Percentiles rank a stretch among this genome's conserved stretches.
Conservation (phyloP, 2,329 filamentous ascomycete species). For the Aspergillus sojae region DNA sequence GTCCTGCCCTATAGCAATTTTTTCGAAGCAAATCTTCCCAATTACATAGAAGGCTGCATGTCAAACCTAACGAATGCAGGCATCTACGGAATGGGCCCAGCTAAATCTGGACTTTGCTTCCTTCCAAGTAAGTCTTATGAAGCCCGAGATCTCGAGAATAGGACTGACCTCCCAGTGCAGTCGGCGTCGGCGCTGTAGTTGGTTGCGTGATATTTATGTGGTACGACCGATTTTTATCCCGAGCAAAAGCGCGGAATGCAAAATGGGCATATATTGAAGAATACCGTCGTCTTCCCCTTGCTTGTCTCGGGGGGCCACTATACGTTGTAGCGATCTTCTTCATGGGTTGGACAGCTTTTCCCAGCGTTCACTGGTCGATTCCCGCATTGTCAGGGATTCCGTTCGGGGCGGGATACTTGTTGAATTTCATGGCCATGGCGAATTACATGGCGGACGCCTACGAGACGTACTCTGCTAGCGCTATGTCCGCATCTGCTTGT, state of each 20-base stretch:
- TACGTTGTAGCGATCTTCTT: background rate
- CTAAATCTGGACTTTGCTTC: background rate
- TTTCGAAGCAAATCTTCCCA: background rate
- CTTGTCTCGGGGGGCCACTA: slow-evolving; percentile 57
- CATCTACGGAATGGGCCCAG: slow-evolving; percentile 5
- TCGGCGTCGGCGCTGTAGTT: background rate
- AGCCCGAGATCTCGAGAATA: too few species aligned
- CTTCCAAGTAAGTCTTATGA: background rate
- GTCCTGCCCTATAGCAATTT: background rate
- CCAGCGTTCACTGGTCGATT: background rate
- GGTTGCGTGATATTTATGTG: background rate
- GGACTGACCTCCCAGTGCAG: background rate
- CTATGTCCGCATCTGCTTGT: slow-evolving; percentile 57
- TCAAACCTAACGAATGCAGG: background rate
- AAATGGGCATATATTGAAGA: slow-evolving; percentile 1
- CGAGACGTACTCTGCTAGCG: slow-evolving; percentile 64
- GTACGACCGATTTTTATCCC: background rate
- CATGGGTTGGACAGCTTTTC: slow-evolving; percentile 1
- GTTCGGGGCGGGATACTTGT: background rate
- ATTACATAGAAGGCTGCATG: background rate
- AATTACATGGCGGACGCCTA: slow-evolving; percentile 49
- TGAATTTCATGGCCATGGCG: slow-evolving; percentile 1
- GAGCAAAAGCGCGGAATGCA: background rate
- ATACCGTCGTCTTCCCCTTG: slow-evolving; percentile 58
- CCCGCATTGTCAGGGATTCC: background rate